Base-by-base conservation (phyloP, 192 early-diverging fungal genomes). In the Backusella liffmaniae region DNA sequence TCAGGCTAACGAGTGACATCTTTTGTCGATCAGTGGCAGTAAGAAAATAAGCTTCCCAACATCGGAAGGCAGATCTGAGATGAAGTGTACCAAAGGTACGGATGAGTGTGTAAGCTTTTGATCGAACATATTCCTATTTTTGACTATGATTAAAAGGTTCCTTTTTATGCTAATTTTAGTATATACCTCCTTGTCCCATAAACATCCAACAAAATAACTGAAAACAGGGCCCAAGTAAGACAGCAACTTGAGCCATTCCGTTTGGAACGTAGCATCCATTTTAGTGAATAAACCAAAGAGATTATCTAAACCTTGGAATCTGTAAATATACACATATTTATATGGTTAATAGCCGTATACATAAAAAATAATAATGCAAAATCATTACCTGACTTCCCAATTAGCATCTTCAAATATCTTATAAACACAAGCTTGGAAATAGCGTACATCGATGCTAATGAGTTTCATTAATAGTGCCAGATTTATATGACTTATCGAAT, bases 281-380 rank as follows among this genome's bases (percentile, higher is more conserved):
- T 90, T 90, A 3, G 89, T 84, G 66, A 90, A 90, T 1, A 90
- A 66, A 0, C 87, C 86, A 70, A 84, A 88, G 1, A 88, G 79
- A 10, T 88, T 75, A 76, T 90, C 89, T 16, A 90, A 68, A 1
- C 82, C 86, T 23, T 79, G 74, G 66, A 85, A 90, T 42, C 84
- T 85, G 67, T 23, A n/a, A n/a, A 42, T 8, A n/a, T 49, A 70
- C 53, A 30, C 21, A 75, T 32, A 3, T 32, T 32, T 13, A 44
- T 67, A 51, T 46, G 44, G 2, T 13, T 67, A 39, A 23, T 74
- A 46, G 12, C 51, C 35, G 41, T 23, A 8, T 67, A n/a, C 15
- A n/a, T 49, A 32, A 30, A 35, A 41, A 49, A 44, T 66, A 30
- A 65, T 1, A 30, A 65, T 1, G 35, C 15, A 30, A 21, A 30